These are phyloP conservation scores for Trichosporon sp. DNA, from an alignment of 1,284 basidiomycete genomes.

Conservation along the genomic window DNA sequence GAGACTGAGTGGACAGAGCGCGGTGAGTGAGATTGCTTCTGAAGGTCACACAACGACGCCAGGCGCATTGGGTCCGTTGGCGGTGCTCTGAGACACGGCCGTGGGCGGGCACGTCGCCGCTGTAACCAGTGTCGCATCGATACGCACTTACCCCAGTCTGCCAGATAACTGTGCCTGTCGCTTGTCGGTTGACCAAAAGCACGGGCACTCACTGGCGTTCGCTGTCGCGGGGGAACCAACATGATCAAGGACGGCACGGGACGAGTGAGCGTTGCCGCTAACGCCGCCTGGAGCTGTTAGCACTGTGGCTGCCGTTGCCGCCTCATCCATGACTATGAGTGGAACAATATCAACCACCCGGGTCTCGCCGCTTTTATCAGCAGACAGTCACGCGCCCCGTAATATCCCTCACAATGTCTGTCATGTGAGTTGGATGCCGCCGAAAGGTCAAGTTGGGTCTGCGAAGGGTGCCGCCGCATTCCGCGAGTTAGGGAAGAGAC, in stretches of 20 bases:
- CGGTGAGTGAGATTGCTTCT: not conserved
- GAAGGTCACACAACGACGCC: not conserved
- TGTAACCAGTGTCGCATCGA: not conserved
- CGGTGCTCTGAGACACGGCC: not conserved
- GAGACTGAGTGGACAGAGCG: not conserved
- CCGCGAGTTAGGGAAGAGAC: not conserved
- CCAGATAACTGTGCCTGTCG: not conserved
- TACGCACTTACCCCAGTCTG: not conserved
- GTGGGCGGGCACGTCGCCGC: not conserved
- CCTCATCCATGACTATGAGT: not conserved
- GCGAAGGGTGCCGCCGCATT: not conserved
- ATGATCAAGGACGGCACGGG: not conserved
- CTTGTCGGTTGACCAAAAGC: not conserved
- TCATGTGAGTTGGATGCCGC: not conserved
- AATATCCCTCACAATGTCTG: not conserved
- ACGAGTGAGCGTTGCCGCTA: not conserved
- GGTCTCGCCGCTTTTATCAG: not conserved
- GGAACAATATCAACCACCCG: not conserved
- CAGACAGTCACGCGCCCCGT: not conserved
- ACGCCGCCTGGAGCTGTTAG: not conserved
- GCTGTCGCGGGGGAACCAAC: not conserved
- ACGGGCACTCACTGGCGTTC: too few relatives aligned
- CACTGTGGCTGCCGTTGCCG: not conserved
- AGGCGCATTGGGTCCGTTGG: not conserved
- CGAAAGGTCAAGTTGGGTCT: too few relatives aligned